phyloP scores from a whole-genome alignment of 1,139 yeast genomes.

The Hansenula anomala region DNA sequence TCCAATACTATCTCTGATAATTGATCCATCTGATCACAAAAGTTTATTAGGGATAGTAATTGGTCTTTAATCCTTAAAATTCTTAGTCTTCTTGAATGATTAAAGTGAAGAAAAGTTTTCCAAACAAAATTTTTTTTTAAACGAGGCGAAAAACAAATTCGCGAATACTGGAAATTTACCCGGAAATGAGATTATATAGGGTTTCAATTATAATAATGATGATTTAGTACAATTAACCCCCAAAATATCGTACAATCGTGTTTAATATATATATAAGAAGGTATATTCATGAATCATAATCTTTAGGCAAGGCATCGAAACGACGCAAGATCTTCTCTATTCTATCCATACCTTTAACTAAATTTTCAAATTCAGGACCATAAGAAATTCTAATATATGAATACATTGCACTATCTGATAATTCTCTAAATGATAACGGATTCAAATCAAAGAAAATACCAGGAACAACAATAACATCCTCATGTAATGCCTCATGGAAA shows the following conservation, averaged over 20 bases:
- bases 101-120: not conserved
- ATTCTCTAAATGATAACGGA: slow-evolving; percentile 56
- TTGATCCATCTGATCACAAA: not conserved
- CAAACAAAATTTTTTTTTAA: not conserved
- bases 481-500: slow-evolving; percentile 65
- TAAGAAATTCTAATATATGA: slow-evolving; percentile 59
- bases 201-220: no score
- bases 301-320: slow-evolving; percentile 27
- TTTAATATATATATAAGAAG: no score
- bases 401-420: slow-evolving; percentile 62
- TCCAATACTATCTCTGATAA: not conserved
- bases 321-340: slow-evolving; percentile 52
- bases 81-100: no score
- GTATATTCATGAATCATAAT: slow-evolving; percentile 2
- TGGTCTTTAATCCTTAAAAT: no score
- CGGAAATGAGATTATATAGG: not conserved
- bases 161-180: no score
- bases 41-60: no score
- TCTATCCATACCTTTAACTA: slow-evolving; percentile 63
- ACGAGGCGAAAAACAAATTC: no score
- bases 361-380: slow-evolving; percentile 55
- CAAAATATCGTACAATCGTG: no score
- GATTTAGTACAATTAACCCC: no score
- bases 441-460: slow-evolving; percentile 65
- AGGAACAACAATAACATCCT: slow-evolving; percentile 60